A percentile compares a stretch with the other conserved stretches of the same genome.
These are phyloP conservation scores for Phaeotremella skinneri DNA, from an alignment of 768 basidiomycete species.

Conservation along the genomic window DNA sequence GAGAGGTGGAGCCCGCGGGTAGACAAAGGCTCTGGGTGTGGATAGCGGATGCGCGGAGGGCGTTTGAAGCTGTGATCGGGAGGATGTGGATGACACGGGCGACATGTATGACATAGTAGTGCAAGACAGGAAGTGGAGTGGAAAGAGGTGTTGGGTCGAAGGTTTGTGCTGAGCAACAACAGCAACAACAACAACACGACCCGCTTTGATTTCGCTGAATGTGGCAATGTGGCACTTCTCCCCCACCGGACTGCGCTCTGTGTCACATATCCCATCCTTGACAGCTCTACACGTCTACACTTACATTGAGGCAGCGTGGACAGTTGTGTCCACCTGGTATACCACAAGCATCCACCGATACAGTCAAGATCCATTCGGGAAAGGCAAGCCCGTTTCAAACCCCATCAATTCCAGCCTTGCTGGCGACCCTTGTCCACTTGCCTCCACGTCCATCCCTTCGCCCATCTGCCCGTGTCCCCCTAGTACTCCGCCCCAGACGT, in stretches of 20 bases:
- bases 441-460: neutral
- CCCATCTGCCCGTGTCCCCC: neutral
- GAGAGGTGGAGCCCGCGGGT: no score
- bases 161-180: neutral
- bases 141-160: neutral
- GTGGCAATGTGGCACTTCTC: neutral
- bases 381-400: neutral
- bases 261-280: no score
- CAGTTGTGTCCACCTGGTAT: neutral
- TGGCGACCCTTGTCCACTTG: neutral
- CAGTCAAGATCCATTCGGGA: neutral
- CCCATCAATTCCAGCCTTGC: neutral
- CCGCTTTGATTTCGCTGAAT: no score
- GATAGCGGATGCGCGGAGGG: no score
- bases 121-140: neutral
- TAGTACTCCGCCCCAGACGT: neutral
- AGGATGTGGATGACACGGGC: no score
- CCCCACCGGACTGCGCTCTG: no score
- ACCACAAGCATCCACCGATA: neutral
- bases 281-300: no score
- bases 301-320: no score
- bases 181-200: neutral
- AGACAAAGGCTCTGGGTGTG: no score
- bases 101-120: no score
- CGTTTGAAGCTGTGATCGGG: no score